phyloP scores from a whole-genome alignment of 2,329 filamentous ascomycete genomes.

The Alternaria angustiovoidea region DNA sequence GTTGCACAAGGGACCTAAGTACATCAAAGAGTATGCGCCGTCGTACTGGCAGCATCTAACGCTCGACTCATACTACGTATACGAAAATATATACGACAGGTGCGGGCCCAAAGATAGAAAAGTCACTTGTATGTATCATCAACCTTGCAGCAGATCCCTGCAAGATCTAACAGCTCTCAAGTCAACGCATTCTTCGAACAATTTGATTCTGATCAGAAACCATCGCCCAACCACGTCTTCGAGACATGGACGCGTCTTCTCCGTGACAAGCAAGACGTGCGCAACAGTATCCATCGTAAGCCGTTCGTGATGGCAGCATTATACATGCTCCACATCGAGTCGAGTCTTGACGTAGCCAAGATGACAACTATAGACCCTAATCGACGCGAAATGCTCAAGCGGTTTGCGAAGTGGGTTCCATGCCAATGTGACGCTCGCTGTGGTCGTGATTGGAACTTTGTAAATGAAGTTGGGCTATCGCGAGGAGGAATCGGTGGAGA shows the following conservation, averaged over 20 bases:
- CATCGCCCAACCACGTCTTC: conserved; percentile 1
- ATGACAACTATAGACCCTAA: conserved; percentile 5
- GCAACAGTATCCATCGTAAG: conserved; percentile 4
- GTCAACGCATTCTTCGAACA: conserved; percentile 10
- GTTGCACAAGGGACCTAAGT: conserved; percentile 9
- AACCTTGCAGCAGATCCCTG: not conserved
- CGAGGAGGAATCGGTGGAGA: not conserved
- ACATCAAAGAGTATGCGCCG: conserved; percentile 10
- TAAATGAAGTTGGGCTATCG: not conserved
- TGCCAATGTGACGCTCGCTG: conserved; percentile 10
- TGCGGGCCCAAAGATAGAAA: conserved; percentile 5
- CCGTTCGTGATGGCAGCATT: conserved; percentile 13
- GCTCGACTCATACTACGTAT: conserved; percentile 11
- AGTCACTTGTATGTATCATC: conserved; percentile 9
- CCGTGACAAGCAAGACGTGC: conserved; percentile 3
- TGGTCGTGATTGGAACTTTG: not conserved
- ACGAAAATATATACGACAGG: conserved; percentile 11
- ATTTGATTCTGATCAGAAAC: conserved; percentile 6
- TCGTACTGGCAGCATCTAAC: conserved; percentile 15
- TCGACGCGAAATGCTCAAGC: conserved; percentile 14
- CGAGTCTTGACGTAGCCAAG: not conserved
- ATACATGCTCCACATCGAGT: conserved; percentile 16
- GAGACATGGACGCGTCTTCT: conserved; percentile 15
- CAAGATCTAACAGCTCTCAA: not conserved
- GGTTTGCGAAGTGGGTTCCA: conserved; percentile 11